Evolutionary conservation across 2,329 filamentous ascomycete genomes (phyloP), one percentile per base, ranked within the genome.

Genomic region (Trichophyton verrucosum): DNA sequence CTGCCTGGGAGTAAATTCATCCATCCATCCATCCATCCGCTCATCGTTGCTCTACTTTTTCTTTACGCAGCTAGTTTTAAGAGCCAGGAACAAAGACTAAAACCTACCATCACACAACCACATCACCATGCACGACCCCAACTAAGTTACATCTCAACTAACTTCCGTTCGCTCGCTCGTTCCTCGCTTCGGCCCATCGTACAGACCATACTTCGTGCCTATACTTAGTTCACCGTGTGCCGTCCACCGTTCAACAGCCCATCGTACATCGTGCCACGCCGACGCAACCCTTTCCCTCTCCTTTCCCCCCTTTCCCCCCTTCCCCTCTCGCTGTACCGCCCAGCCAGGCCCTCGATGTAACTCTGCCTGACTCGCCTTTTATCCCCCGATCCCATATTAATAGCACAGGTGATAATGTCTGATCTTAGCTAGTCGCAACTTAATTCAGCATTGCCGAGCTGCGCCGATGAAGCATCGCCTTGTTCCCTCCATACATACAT

Each of bases 251-350:
- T 38, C 33, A 38, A 38, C 33, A 9, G 33, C 11, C 33, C 33
- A 38, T 38, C 33, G 33, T 38, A 38, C 51, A 55, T 55, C 51
- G 51, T 55, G 11, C 51, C n/a, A 55, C 51, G 51, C 51, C 51
- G 51, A 55, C 51, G 51, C 51, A 55, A 55, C 51, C 51, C 51
- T 55, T 30, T 17, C 15, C n/a, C 27, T 9, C 51, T 3, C 22
- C 24, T 27, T 22, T 36, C 49, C 27, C 13, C 33, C 49, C 15
- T 9, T 9, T 20, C 17, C 46, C 22, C 6, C 46, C 20, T 27
- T 8, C 46, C 17, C 17, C 46, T 4, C 46, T 24, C 46, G 7
- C 22, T 3, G 46, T 51, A 17, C 15, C 27, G 15, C 20, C 33
- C 27, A 11, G 30, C 51, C 8, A 17, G 24, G 4, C 51, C 3